Base-by-base conservation (phyloP, 2,329 filamentous ascomycete species). In the Cercospora zeae-maydis region DNA sequence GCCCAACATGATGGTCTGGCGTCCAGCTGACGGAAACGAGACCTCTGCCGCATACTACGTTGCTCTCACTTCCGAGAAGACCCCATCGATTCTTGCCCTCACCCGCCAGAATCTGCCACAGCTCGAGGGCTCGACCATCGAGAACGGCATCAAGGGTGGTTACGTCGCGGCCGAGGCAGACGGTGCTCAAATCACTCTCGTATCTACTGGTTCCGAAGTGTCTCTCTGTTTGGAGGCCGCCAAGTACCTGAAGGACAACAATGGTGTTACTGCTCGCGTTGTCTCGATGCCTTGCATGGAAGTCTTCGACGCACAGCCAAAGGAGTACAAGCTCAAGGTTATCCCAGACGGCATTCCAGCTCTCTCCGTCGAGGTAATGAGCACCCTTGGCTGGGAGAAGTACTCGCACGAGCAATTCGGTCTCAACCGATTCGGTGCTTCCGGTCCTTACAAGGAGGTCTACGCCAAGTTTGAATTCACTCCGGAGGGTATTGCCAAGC, bases 381-480 rank as follows among this genome's bases (percentile, higher is more conserved):
- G 86, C 80, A 99, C 95, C 71, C 88, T 97, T 81, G 95, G 95
- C 72, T 99, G 95, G 95, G 93, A 98, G 86, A 90, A 93, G 80
- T 99, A 98, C 83, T 91, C 92, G 64, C 93, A 99, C 82, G 95
- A 99, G 87, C 95, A 99, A 84, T 99, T 99, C 75, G 95, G 95
- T 78, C 88, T 99, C 71, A 99, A 99, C 89, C 88, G 95, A 78
- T 99, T 99, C 80, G 95, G 95, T 87, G 93, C 93, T 71, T 96
- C 91, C 61, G 95, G 93, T 75, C 89, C 93, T 71, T 98, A 98
- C 85, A 93, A 93, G 88, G 89, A 98, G 75, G 92, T 99, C 66
- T 99, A 99, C 86, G 89, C 96, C 90, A 98, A 97, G 87, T 99
- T 99, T 82, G 95, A 98, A 81, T 98, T 99, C 84, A 99, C 93